Evolutionary conservation across 768 basidiomycete species (phyloP), one percentile per base, ranked within the genome.

Genomic region (Pleurotus salmoneostramineus): DNA sequence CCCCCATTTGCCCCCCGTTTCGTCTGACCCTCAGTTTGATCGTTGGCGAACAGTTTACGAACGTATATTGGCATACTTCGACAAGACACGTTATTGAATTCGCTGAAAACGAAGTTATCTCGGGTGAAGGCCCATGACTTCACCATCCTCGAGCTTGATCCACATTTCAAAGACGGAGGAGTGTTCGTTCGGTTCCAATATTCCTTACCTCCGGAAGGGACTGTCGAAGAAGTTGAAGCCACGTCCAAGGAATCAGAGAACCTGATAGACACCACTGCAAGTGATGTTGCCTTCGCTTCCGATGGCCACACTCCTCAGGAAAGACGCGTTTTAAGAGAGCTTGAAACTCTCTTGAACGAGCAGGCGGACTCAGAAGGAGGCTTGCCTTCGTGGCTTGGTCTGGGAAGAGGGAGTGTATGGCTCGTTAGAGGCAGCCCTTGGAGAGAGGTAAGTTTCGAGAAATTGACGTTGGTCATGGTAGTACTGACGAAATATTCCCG

Each of bases 161-260:
- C 85, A 5, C 78, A 84, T 60, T 70, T 72, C 52, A 95, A 95
- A 64, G 93, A 95, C 60, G 93, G 93, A 2, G 94, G 94, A 4
- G 86, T 91, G 12, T 94, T 93, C 66, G 86, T 94, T 37, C 78
- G 77, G 34, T 93, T 94, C 68, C 71, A 75, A 17, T 95, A 87
- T 64, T 8, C 52, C 5, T 11, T 55, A 27, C 36, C 52, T 8
- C 5, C 48, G 8, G 48, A 49, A 10, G 48, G 31, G 6, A 70
- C 62, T 33, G 69, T 76, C 3, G 62, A 66, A 14, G 71, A 80
- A 17, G 65, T 58, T 14, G 27, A 6, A 17, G 27, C 4, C 10
- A 7, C 17, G 37, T 21, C 40, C 15, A 40, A 21, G 31, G 32
- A 43, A 12, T 14, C 40, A 5, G 21, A 27, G 21, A 27, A 40